Evolutionary conservation across 1,284 basidiomycete species (phyloP).

Genomic region (Athelia psychrophila): DNA sequence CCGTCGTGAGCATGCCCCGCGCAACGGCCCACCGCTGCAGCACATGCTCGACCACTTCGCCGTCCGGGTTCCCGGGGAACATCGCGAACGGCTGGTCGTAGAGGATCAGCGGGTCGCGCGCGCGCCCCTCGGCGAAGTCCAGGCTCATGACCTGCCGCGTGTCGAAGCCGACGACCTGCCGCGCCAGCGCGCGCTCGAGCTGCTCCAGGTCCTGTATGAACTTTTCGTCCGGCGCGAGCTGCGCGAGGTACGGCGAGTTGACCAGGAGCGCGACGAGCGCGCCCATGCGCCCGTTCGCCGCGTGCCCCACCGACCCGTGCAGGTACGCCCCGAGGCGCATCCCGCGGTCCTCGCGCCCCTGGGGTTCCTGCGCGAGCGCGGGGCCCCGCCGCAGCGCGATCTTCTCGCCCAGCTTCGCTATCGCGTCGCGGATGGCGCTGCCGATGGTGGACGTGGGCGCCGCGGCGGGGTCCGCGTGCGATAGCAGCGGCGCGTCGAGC

Average conservation of each 20-base stretch:
- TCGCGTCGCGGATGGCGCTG: constrained; percentile 74
- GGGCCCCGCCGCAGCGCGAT: constrained; percentile 77
- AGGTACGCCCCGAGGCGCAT: constrained; percentile 77
- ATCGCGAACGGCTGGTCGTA: constrained; percentile 86
- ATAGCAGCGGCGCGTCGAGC: constrained; percentile 67
- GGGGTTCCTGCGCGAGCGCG: constrained; percentile 59
- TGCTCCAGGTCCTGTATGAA: constrained; percentile 56
- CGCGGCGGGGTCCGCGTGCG: constrained; percentile 35
- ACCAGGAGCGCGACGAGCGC: constrained; percentile 66
- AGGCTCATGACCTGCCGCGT: constrained; percentile 53
- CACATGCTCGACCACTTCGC: constrained; percentile 59
- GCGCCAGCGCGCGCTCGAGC: constrained; percentile 76
- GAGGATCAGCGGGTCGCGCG: constrained; percentile 58
- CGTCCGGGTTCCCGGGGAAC: constrained; percentile 49
- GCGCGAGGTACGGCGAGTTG: constrained; percentile 41
- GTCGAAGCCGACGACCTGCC: constrained; percentile 87
- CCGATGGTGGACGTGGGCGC: constrained; percentile 55
- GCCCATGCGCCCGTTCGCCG: constrained; percentile 68
- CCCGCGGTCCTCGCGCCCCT: constrained; percentile 34
- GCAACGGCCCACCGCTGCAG: constrained; percentile 67
- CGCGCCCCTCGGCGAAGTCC: constrained; percentile 22
- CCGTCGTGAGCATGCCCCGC: constrained; percentile 38
- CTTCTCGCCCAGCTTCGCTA: constrained; percentile 90
- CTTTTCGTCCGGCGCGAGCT: constrained; percentile 38
- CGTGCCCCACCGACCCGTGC: constrained; percentile 56